Percentiles rank a stretch among this genome's conserved stretches.
These are phyloP conservation scores for Sporothrix euskadiensis DNA, from an alignment of 2,329 filamentous ascomycete species.

Conservation along the genomic window DNA sequence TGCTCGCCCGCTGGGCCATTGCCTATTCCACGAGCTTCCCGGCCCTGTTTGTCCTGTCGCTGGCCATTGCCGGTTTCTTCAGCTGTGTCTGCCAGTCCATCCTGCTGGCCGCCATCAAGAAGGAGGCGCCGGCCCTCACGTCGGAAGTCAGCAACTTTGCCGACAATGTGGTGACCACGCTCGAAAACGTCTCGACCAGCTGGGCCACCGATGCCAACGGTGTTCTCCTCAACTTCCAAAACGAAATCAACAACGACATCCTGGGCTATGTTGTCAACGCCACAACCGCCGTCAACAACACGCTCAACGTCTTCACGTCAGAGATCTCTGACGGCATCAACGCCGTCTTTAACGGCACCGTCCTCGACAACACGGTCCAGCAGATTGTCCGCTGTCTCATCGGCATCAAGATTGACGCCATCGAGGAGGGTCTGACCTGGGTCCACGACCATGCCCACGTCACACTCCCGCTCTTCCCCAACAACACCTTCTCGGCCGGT, in stretches of 20 bases:
- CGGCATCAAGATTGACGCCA: constrained; percentile 76
- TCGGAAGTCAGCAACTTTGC: constrained; percentile 77
- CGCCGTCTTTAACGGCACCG: constrained; percentile 75
- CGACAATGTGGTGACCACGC: constrained; percentile 69
- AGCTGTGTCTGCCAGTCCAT: constrained; percentile 80
- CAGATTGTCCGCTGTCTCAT: constrained; percentile 86
- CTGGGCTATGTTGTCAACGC: constrained; percentile 85
- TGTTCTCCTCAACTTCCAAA: constrained; percentile 56
- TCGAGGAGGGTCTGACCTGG: constrained; percentile 92
- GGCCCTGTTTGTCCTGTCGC: constrained; percentile 81
- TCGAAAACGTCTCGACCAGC: constrained; percentile 70
- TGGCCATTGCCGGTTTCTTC: constrained; percentile 79
- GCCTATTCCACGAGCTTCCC: constrained; percentile 84
- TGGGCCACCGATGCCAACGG: constrained; percentile 79
- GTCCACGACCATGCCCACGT: constrained; percentile 84
- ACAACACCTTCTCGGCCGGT: constrained; percentile 81
- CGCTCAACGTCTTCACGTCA: constrained; percentile 77
- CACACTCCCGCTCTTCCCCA: constrained; percentile 72
- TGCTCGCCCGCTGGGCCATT: constrained; percentile 77
- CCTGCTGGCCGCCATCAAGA: constrained; percentile 70
- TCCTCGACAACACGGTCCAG: constrained; percentile 74
- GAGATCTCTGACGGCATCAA: constrained; percentile 75
- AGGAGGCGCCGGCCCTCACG: constrained; percentile 73
- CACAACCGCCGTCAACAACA: constrained; percentile 79
- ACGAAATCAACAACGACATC: constrained; percentile 78